Evolutionary conservation across 139 green algal species (phyloP).

Genomic region (Chlamydomonas incerta): DNA sequence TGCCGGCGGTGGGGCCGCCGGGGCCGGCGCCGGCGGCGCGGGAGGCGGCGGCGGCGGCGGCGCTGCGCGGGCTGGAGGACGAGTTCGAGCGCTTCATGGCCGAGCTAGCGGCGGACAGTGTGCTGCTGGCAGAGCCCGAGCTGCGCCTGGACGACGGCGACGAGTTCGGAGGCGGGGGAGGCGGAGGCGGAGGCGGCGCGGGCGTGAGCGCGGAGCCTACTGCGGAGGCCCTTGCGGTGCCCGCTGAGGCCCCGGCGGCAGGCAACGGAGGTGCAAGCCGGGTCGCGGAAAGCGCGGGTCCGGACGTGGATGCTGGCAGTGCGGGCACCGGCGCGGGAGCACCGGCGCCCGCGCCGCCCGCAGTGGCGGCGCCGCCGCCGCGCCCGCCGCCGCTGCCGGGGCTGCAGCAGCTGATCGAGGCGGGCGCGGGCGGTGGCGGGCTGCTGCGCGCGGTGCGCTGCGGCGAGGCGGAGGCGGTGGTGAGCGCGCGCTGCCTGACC

Average conservation of each 20-base stretch:
- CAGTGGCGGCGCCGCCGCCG: not conserved
- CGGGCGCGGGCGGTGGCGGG: slow-evolving; percentile 19
- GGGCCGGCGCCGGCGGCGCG: not conserved
- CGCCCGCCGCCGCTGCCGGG: not conserved
- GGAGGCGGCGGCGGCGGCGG: not conserved
- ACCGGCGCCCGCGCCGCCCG: too few species aligned
- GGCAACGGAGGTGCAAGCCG: too few species aligned
- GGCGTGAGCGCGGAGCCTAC: too few species aligned
- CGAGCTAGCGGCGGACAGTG: slow-evolving; percentile 3
- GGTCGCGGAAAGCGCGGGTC: too few species aligned
- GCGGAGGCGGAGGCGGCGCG: not conserved
- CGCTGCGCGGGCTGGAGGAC: not conserved
- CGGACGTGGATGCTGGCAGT: not conserved
- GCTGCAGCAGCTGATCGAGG: slow-evolving; percentile 41
- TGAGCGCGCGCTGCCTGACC: slow-evolving; percentile 63
- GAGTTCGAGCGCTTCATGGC: slow-evolving; percentile 37
- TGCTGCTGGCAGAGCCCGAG: slow-evolving; percentile 11
- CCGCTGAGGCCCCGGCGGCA: too few species aligned
- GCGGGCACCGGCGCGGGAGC: too few species aligned
- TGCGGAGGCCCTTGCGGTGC: too few species aligned
- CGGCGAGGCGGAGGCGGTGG: slow-evolving; percentile 50
- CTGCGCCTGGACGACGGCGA: slow-evolving; percentile 8
- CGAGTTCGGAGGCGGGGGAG: not conserved
- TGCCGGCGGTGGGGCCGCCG: not conserved
- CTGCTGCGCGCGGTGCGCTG: slow-evolving; percentile 53